Conservation (phyloP, 2,329 filamentous ascomycete species). For the Claviceps africana region DNA sequence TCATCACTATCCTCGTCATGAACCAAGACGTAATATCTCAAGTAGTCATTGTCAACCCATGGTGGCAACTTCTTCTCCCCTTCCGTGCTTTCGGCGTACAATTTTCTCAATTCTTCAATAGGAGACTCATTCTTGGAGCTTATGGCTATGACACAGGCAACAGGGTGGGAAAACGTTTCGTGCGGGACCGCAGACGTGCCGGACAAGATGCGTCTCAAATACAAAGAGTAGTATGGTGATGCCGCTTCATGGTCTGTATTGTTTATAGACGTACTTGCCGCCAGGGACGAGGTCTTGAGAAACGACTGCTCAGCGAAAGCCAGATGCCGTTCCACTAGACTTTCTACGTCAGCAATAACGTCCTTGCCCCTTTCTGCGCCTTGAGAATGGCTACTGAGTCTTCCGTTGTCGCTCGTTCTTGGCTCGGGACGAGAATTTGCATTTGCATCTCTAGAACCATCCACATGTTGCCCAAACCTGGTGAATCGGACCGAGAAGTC, state of each 20-base stretch:
- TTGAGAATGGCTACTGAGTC: conserved; percentile 14
- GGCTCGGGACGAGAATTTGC: conserved; percentile 15
- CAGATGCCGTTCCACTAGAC: conserved; percentile 66
- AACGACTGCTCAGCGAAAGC: conserved; percentile 55
- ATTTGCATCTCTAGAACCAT: conserved; percentile 31
- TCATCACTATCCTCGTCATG: conserved; percentile 95
- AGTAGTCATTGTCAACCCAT: conserved; percentile 84
- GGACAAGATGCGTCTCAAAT: conserved; percentile 70
- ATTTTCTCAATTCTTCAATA: conserved; percentile 69
- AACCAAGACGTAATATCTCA: conserved; percentile 90
- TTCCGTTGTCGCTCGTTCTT: conserved; percentile 24
- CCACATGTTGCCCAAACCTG: conserved; percentile 47
- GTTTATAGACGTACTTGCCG: conserved; percentile 25
- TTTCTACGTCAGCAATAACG: conserved; percentile 54
- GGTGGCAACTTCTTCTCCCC: conserved; percentile 59
- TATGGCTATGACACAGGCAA: conserved; percentile 87
- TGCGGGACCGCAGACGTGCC: conserved; percentile 66
- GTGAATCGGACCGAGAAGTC: conserved; percentile 85
- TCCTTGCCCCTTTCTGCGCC: conserved; percentile 17
- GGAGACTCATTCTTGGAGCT: conserved; percentile 75
- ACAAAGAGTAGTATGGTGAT: conserved; percentile 74
- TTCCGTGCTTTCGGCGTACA: conserved; percentile 75
- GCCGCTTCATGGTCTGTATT: conserved; percentile 36
- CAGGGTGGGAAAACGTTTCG: conserved; percentile 88
- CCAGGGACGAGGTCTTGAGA: conserved; percentile 18